Base-by-base conservation (phyloP, 768 basidiomycete genomes). In the Lactifluus volemus region DNA sequence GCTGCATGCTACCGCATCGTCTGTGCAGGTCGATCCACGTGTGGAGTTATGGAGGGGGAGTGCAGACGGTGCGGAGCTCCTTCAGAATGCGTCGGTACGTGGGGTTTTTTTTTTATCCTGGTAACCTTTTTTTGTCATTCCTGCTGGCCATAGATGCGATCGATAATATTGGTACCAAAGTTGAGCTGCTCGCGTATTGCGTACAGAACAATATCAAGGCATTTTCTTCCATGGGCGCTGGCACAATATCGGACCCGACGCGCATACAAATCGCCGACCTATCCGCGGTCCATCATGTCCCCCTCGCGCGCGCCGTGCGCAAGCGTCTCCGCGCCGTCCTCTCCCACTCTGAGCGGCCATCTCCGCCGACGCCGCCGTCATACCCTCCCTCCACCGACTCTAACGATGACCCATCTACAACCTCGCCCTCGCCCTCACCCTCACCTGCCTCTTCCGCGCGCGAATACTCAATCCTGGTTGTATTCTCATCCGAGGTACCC, bases 151-250 rank as follows among this genome's bases (percentile, higher is more conserved):
- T 25, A 25, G 25, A 25, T 25, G 25, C 25, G 25, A 25, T 25
- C 25, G 25, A 98, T 74, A 98, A 99, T 69, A 96, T 98, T 63
- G 82, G 89, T 50, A 96, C 96, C 0, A 98, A 99, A 71, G 92
- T 97, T 11, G 95, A 98, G 68, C 77, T 98, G 48, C 80, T 99
- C 8, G 84, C 89, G 59, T 88, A 95, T 72, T 99, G 96, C 68
- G 82, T 89, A 67, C 82, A 86, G 58, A 77, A 87, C 64, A 70
- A 78, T 17, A 84, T 98, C 72, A 93, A 90, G 77, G 88, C 95
- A 17, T 97, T 98, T 73, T 92, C 95, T 0, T 93, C 93, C 29
- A 97, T 99, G 93, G 97, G 97, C 32, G 91, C 95, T 4, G 86
- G 94, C 12, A 89, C 94, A 14, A 99, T 98, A 74, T 82, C 81